Evolutionary conservation across 2,329 filamentous ascomycete genomes (phyloP).

Genomic region (Didymella keratinophila): DNA sequence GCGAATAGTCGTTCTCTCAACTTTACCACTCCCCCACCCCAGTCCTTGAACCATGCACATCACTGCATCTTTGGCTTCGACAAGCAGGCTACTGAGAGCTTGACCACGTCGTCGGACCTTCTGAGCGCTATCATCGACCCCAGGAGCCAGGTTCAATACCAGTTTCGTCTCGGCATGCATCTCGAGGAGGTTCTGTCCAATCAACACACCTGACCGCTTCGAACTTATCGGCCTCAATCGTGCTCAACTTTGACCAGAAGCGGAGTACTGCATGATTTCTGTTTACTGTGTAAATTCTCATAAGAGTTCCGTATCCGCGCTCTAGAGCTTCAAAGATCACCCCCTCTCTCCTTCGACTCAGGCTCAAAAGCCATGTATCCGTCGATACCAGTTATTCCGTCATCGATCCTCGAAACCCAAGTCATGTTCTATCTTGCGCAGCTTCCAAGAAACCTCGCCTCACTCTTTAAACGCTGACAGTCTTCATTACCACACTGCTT

Average conservation of each 20-base stretch:
- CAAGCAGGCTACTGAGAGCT: constrained; percentile 6
- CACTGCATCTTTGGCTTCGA: constrained; percentile 1
- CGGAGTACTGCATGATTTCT: neutral
- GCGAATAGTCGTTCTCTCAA: constrained; percentile 5
- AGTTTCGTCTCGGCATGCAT: constrained; percentile 12
- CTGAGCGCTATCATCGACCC: neutral
- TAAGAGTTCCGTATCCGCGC: neutral
- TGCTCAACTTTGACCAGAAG: constrained; percentile 22
- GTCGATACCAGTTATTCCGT: neutral
- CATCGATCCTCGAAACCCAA: neutral
- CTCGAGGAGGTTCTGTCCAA: constrained; percentile 7
- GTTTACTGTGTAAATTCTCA: neutral
- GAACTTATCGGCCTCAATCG: constrained; percentile 30
- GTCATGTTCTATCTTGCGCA: neutral
- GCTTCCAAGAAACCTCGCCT: neutral
- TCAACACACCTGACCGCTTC: constrained; percentile 3
- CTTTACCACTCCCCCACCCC: neutral
- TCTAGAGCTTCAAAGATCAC: neutral
- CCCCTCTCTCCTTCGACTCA: neutral
- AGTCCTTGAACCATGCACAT: constrained; percentile 7
- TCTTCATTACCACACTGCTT: neutral
- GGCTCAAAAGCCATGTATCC: neutral
- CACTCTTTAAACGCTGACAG: neutral
- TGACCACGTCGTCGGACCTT: constrained; percentile 10
- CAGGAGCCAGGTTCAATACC: constrained; percentile 9